These are phyloP conservation scores for Zea luxurians DNA, from an alignment of 176 grass and related monocot species.

Conservation along the genomic window DNA sequence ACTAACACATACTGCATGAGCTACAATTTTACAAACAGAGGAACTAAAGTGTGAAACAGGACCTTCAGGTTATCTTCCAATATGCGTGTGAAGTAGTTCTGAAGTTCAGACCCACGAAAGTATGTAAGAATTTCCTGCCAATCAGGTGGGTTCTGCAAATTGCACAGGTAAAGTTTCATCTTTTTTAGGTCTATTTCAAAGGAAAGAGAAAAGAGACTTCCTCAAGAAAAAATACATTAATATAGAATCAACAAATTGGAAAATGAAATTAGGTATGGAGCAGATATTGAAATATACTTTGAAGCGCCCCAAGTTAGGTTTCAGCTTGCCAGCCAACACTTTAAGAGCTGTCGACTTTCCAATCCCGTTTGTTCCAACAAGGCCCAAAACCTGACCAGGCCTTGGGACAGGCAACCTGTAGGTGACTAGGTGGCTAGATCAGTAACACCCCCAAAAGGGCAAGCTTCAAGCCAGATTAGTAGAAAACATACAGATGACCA, in stretches of 20 bases:
- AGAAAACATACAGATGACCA: not conserved
- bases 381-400: constrained; percentile 87
- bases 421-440: constrained; percentile 18
- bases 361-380: constrained; percentile 94
- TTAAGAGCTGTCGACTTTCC: constrained; percentile 93
- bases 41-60: not conserved
- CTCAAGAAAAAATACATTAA: not conserved
- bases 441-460: constrained; percentile 16
- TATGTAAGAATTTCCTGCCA: constrained; percentile 95
- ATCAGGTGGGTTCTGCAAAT: constrained; percentile 73
- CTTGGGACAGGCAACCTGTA: constrained; percentile 85
- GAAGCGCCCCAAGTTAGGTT: constrained; percentile 91
- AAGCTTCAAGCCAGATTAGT: constrained; percentile 18
- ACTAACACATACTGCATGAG: constrained; percentile 28
- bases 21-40: not conserved
- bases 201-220: constrained; percentile 1
- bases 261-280: constrained; percentile 26
- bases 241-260: constrained; percentile 20
- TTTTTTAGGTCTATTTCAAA: not conserved
- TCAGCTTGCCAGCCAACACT: constrained; percentile 90
- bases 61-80: constrained; percentile 90
- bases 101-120: constrained; percentile 86
- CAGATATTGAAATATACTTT: constrained; percentile 48
- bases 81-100: constrained; percentile 95
- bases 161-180: constrained; percentile 17